Conservation (phyloP, 2,329 filamentous ascomycete species). For the Claviceps africana region DNA sequence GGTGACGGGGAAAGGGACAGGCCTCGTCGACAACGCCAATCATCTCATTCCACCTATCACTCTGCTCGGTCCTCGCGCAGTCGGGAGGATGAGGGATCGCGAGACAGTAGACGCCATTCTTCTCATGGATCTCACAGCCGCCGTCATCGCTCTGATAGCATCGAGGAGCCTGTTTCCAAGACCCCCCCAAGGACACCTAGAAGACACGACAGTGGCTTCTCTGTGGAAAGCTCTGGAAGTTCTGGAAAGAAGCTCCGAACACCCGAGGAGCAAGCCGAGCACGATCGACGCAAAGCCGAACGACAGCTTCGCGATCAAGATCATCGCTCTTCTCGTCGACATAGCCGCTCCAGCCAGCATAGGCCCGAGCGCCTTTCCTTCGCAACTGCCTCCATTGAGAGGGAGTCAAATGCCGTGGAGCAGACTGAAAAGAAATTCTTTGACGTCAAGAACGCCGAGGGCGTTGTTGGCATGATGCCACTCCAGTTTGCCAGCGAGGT, state of each 20-base stretch:
- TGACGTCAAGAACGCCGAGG: constrained; percentile 24
- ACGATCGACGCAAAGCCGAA: constrained; percentile 36
- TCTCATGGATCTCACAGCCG: constrained; percentile 15
- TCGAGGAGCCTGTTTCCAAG: constrained; percentile 19
- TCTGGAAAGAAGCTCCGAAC: constrained; percentile 23
- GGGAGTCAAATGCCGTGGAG: constrained; percentile 9
- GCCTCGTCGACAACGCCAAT: constrained; percentile 26
- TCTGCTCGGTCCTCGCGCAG: constrained; percentile 17
- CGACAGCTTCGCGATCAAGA: constrained; percentile 19
- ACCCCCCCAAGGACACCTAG: constrained; percentile 26
- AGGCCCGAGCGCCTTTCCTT: constrained; percentile 16
- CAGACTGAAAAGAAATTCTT: constrained; percentile 27
- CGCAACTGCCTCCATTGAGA: constrained; percentile 14
- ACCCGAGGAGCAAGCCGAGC: constrained; percentile 34
- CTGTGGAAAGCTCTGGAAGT: constrained; percentile 25
- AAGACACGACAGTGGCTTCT: constrained; percentile 32
- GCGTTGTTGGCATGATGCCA: constrained; percentile 14
- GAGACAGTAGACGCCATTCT: constrained; percentile 17
- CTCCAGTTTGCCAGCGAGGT: constrained; percentile 10
- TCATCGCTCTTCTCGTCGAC: constrained; percentile 27
- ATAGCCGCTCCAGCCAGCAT: constrained; percentile 24
- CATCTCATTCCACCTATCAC: constrained; percentile 15
- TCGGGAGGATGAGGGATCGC: constrained; percentile 18
- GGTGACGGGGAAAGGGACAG: constrained; percentile 25
- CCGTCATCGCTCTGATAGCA: constrained; percentile 25